Evolutionary conservation across 2,329 filamentous ascomycete genomes (phyloP).

Genomic region (Aureobasidium sp.): DNA sequence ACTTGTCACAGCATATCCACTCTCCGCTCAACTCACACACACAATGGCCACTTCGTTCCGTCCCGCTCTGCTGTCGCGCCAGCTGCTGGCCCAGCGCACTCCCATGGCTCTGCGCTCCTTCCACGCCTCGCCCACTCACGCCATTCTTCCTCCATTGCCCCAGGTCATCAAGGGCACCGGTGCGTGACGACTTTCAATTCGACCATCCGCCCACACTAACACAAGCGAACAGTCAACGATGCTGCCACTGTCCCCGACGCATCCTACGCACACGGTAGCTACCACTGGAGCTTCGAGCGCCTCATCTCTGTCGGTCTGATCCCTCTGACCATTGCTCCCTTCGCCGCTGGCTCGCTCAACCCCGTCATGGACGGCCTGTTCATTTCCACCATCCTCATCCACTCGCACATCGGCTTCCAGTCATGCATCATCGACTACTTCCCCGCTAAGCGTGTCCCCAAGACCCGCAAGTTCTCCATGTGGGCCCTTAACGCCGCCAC

Average conservation of each 20-base stretch:
- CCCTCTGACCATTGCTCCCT: conserved; percentile 82
- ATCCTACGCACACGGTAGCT: conserved; percentile 78
- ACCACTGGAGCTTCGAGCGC: conserved; percentile 96
- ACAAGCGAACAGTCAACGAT: conserved; percentile 67
- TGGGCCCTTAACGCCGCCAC: conserved; percentile 78
- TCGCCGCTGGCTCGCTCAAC: conserved; percentile 86
- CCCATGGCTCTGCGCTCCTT: conserved; percentile 54
- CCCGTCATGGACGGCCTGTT: conserved; percentile 80
- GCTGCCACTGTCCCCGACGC: conserved; percentile 66
- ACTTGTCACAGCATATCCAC: background rate
- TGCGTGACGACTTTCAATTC: conserved; percentile 35
- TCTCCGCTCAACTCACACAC: conserved; percentile 13
- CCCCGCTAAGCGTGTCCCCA: conserved; percentile 63
- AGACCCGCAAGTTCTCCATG: conserved; percentile 56
- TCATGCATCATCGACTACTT: conserved; percentile 85
- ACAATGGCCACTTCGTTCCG: conserved; percentile 48
- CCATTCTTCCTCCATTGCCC: conserved; percentile 74
- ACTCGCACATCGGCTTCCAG: conserved; percentile 95
- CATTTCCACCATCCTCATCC: conserved; percentile 74
- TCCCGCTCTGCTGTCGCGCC: conserved; percentile 27
- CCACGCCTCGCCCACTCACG: conserved; percentile 70
- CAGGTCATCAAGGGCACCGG: conserved; percentile 70
- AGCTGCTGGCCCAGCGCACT: conserved; percentile 30
- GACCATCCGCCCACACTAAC: background rate
- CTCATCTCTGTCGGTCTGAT: conserved; percentile 72